Base-by-base conservation (phyloP, 1,284 basidiomycete genomes). In the Moniliophthora roreri region DNA sequence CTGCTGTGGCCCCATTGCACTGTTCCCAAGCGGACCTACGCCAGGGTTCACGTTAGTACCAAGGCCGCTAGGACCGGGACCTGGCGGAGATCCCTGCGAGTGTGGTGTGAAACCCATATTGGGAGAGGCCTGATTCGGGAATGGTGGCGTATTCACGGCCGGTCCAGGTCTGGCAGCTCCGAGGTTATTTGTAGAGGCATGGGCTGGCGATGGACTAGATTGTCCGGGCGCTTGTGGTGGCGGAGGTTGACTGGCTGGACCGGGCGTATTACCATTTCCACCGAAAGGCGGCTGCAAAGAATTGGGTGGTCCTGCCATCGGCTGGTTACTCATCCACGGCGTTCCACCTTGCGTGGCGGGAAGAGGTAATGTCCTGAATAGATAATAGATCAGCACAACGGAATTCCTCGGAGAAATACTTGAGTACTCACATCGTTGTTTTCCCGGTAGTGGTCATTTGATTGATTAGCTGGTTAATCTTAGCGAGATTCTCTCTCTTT, bases 41-140 rank as follows among this genome's bases (percentile, higher is more conserved):
- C n/a, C n/a, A n/a, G n/a, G n/a, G 28, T 32, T 32, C 7, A 11
- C 50, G 21, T 48, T 18, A 39, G 48, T 56, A 24, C 41, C 44
- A 41, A 49, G 42, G 11, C 42, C 48, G 6, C 21, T 15, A 41
- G 48, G 10, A 16, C 48, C 49, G 36, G 36, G 34, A 23, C 21
- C 18, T 13, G 42, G 24, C 7, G 50, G 40, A 16, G 28, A 32
- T 6, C 28, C 28, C 34, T 50, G 35, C 47, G 38, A 10, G 35
- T 39, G 5, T 46, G 4, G 32, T 20, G 20, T 41, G 49, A 42
- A 55, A 55, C 18, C 41, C 47, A 4, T 24, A 42, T 28, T 41
- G 48, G 16, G 46, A 41, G 24, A 3, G n/a, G 16, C 24, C 40
- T 32, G 28, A 32, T 51, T 48, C 5, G 51, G 44, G 39, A 55